A percentile compares a stretch with the other conserved stretches of the same genome.
phyloP scores from a whole-genome alignment of 352 stramenopile species.

The Pythium insidiosum region DNA sequence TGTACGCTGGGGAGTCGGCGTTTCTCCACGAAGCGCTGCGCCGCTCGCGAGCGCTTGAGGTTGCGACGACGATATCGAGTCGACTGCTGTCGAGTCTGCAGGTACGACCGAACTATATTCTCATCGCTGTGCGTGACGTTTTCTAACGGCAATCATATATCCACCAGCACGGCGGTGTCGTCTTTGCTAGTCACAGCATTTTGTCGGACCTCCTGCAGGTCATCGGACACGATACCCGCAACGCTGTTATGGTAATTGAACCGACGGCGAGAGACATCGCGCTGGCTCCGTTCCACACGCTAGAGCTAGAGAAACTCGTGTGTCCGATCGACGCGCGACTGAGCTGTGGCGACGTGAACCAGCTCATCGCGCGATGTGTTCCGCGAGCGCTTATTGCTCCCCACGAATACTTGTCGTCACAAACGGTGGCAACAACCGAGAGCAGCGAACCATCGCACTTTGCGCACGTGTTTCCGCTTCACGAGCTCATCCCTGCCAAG shows the following conservation, averaged over 20 bases:
- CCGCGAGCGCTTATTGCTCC: constrained; percentile 65
- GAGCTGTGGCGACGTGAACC: constrained; percentile 80
- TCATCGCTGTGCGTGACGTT: background rate
- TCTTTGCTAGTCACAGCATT: constrained; percentile 67
- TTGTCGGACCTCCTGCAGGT: too few relatives aligned
- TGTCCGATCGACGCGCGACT: constrained; percentile 73
- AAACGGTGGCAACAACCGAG: constrained; percentile 2
- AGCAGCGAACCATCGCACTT: constrained; percentile 48
- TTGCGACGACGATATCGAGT: constrained; percentile 30
- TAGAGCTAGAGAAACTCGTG: constrained; percentile 68
- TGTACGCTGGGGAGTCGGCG: constrained; percentile 60
- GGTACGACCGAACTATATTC: constrained; percentile 16
- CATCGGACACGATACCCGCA: constrained; percentile 50
- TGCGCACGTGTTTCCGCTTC: constrained; percentile 56
- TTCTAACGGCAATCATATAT: background rate
- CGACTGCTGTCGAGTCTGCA: constrained; percentile 41
- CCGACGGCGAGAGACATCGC: constrained; percentile 43
- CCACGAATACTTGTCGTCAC: constrained; percentile 33
- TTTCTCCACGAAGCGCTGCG: constrained; percentile 56
- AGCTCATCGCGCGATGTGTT: constrained; percentile 73
- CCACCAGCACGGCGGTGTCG: constrained; percentile 47
- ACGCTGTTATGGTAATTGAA: constrained; percentile 71
- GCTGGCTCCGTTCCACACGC: constrained; percentile 43
- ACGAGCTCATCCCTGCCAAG: constrained; percentile 63
- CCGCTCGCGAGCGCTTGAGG: constrained; percentile 41